These are phyloP conservation scores for Xylariaceae sp. DNA, from an alignment of 2,329 filamentous ascomycete genomes.

Conservation along the genomic window DNA sequence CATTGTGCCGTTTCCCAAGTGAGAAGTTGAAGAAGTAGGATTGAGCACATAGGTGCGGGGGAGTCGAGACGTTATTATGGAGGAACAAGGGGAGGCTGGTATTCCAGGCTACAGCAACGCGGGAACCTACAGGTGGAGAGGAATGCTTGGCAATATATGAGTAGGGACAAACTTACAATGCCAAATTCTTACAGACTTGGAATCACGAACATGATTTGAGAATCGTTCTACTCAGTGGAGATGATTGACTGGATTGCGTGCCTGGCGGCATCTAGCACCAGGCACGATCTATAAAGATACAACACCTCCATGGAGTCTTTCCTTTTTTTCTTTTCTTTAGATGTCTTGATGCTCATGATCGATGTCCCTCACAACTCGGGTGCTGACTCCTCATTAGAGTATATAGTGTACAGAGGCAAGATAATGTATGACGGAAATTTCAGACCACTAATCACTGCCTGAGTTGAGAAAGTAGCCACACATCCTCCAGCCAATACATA, in stretches of 20 bases:
- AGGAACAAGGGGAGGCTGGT: too few relatives aligned
- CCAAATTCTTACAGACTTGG: background rate
- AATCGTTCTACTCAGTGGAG: constrained; percentile 11
- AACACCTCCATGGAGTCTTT: background rate
- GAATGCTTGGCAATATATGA: background rate
- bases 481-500: constrained; percentile 5
- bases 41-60: too few relatives aligned
- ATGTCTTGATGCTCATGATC: constrained; percentile 14
- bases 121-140: background rate
- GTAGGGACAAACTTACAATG: background rate
- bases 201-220: background rate
- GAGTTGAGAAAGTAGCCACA: constrained; percentile 1
- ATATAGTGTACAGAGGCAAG: constrained; percentile 26
- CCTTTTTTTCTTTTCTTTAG: constrained; percentile 11
- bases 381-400: constrained; percentile 27
- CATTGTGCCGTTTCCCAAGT: background rate
- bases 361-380: constrained; percentile 21
- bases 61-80: too few relatives aligned
- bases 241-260: constrained; percentile 14
- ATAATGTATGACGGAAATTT: constrained; percentile 15
- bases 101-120: too few relatives aligned
- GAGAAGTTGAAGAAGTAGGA: background rate
- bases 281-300: background rate
- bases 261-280: constrained; percentile 1
- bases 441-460: constrained; percentile 5